Evolutionary conservation across 495 filamentous ascomycete genomes (phyloP).

Genomic region (Entonaema liquescens): DNA sequence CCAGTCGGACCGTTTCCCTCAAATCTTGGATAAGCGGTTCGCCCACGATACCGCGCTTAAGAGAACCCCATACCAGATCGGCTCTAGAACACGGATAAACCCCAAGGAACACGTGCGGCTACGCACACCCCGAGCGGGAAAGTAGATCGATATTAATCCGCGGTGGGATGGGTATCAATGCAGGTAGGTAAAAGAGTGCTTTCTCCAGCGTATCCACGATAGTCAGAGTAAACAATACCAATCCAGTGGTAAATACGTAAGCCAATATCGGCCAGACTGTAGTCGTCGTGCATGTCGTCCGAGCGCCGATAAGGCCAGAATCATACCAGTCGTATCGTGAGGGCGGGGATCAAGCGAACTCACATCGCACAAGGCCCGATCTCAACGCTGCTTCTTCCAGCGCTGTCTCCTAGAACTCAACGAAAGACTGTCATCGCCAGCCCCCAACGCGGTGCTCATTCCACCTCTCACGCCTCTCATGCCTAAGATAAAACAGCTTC

Average conservation of each 20-base stretch:
- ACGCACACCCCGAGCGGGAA: neutral
- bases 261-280: neutral
- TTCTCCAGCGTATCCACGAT: neutral
- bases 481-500: conserved; percentile 75
- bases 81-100: neutral
- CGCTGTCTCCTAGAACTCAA: neutral
- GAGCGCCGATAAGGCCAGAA: neutral
- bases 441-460: conserved; percentile 93
- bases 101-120: neutral
- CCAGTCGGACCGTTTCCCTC: neutral
- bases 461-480: conserved; percentile 88
- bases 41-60: neutral
- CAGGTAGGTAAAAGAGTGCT: neutral
- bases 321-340: neutral
- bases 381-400: neutral
- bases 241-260: neutral
- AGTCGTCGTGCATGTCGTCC: neutral
- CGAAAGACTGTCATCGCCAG: conserved; percentile 79
- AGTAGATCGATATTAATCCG: neutral
- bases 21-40: neutral
- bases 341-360: neutral
- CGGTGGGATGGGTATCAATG: neutral
- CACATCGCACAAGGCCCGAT: neutral
- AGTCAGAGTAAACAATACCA: neutral
- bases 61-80: neutral